A percentile compares a stretch with the other conserved stretches of the same genome.
Evolutionary conservation across 1,284 basidiomycete species (phyloP).

Genomic region (Ustilago bromivora): DNA sequence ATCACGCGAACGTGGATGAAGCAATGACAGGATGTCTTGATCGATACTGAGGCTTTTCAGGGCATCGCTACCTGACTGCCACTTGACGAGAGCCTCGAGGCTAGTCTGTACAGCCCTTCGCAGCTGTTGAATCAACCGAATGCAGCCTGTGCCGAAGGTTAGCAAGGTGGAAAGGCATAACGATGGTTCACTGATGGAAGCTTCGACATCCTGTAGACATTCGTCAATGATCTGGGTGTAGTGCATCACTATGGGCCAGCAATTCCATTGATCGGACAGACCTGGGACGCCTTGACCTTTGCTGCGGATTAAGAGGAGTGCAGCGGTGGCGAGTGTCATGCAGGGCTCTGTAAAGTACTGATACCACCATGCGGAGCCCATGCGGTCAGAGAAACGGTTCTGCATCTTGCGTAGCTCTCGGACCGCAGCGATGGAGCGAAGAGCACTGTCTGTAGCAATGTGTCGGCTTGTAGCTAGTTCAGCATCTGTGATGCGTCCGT

Average conservation of each 20-base stretch:
- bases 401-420: conserved; percentile 35
- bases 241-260: conserved; percentile 45
- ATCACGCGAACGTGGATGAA: conserved; percentile 37
- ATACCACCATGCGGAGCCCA: conserved; percentile 48
- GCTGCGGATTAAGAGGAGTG: conserved; percentile 46
- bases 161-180: conserved; percentile 31
- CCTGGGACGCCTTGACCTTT: conserved; percentile 43
- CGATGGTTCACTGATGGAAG: conserved; percentile 19
- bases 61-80: conserved; percentile 13
- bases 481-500: conserved; percentile 51
- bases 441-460: conserved; percentile 39
- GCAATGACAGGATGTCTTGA: conserved; percentile 28
- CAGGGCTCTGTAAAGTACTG: conserved; percentile 53
- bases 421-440: conserved; percentile 35
- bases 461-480: conserved; percentile 48
- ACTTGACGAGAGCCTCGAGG: conserved; percentile 37
- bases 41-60: conserved; percentile 22
- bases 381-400: conserved; percentile 41
- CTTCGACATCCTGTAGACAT: conserved; percentile 33
- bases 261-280: conserved; percentile 24
- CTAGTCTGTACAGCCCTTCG: conserved; percentile 30
- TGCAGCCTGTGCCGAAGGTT: conserved; percentile 32
- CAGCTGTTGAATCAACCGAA: conserved; percentile 36
- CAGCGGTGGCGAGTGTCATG: conserved; percentile 51
- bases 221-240: conserved; percentile 39